Evolutionary conservation across 352 stramenopile genomes (phyloP), one percentile per base, ranked within the genome.

Genomic region (Albugo candida): DNA sequence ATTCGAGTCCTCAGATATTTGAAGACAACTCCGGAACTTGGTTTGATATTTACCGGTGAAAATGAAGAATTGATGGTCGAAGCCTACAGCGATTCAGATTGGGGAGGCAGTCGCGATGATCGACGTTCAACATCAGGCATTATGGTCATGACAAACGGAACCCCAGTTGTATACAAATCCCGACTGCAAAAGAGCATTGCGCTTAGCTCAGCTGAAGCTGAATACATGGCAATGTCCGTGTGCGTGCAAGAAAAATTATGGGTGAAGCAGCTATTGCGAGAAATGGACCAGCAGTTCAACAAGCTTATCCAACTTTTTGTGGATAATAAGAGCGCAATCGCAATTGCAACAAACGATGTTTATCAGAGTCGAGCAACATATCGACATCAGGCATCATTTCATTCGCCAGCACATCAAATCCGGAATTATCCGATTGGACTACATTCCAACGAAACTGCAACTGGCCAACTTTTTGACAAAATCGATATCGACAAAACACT

Each of bases 201-300:
- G 11, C 44, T 65, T 1, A 63, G 52, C 27, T 53, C 48, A 18
- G 53, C 54, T 35, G 55, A 62, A 40, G 55, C 55, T 2, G 51
- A 65, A 40, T 62, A 62, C 47, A 59, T 62, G 51, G 51, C 44
- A 12, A 34, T 65, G 14, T 53, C 24, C 36, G 36, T 51, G 5
- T 61, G 48, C 20, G 27, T 54, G 1, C 51, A 65, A 39, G 53
- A 57, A 18, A 41, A 38, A 12, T 16, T 60, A 16, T 61, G 49
- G 53, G 49, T 58, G 41, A 39, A 50, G 13, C 41, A 41, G 1
- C 45, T 60, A n/a, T 37, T 60, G 8, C 45, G 53, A 14, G 45
- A 59, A n/a, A 35, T 60, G 14, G 41, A 34, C 21, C 6, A 20
- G 3, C 34, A 42, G 16, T 41, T 56, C 1, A 21, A 58, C 38